A percentile compares a stretch with the other conserved stretches of the same genome.
Evolutionary conservation across 805 yeast species (phyloP).

Genomic region (Wickerhamiella alocasiicola): DNA sequence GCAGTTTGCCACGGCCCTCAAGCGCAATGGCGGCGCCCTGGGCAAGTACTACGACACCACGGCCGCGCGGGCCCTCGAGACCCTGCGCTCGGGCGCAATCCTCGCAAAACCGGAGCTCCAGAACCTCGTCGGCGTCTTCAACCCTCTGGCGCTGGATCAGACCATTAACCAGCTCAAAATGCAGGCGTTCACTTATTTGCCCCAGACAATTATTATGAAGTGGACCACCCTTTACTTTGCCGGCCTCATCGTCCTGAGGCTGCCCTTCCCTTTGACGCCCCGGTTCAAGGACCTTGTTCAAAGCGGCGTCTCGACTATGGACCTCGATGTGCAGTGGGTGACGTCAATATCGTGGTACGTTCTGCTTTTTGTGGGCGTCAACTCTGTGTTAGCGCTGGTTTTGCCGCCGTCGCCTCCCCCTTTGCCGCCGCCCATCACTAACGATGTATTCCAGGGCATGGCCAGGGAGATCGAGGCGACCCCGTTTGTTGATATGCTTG

Average conservation of each 20-base stretch:
- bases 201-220: slow-evolving; percentile 89
- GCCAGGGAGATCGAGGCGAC: background rate
- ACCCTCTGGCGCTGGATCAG: slow-evolving; percentile 58
- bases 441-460: slow-evolving; percentile 3
- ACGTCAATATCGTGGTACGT: slow-evolving; percentile 94
- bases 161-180: slow-evolving; percentile 68
- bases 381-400: slow-evolving; percentile 61
- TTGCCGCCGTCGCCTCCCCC: slow-evolving; percentile 24
- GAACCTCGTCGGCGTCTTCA: slow-evolving; percentile 37
- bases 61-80: slow-evolving; percentile 33
- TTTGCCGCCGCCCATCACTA: slow-evolving; percentile 3
- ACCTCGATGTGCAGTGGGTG: slow-evolving; percentile 84
- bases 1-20: slow-evolving; percentile 25
- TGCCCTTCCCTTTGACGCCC: slow-evolving; percentile 85
- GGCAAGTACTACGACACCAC: slow-evolving; percentile 42
- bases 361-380: slow-evolving; percentile 71
- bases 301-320: slow-evolving; percentile 69
- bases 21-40: slow-evolving; percentile 37
- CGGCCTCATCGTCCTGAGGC: slow-evolving; percentile 73
- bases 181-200: slow-evolving; percentile 70
- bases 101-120: slow-evolving; percentile 43
- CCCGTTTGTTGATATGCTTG: background rate
- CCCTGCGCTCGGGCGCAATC: slow-evolving; percentile 42
- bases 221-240: slow-evolving; percentile 92
- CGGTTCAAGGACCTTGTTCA: slow-evolving; percentile 90